These are phyloP conservation scores for Colletotrichum sp. DNA, from an alignment of 2,329 filamentous ascomycete species.

Conservation along the genomic window DNA sequence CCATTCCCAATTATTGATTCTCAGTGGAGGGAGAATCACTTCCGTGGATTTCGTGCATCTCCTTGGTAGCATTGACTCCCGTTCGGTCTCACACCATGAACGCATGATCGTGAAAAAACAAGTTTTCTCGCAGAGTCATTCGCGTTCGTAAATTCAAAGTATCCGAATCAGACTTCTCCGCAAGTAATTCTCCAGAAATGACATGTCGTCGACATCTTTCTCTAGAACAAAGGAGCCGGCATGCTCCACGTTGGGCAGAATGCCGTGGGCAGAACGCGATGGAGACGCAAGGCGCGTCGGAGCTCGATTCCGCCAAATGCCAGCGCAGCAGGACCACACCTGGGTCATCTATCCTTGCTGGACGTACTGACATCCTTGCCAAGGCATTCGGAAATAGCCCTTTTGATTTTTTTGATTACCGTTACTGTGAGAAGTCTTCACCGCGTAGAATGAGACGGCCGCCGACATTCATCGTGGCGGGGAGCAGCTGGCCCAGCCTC, in stretches of 20 bases:
- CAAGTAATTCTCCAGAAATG: neutral
- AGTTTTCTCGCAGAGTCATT: neutral
- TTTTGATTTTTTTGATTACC: neutral
- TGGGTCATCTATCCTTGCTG: neutral
- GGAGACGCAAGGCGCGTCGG: neutral
- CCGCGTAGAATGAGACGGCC: neutral
- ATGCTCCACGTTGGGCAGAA: neutral
- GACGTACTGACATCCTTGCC: neutral
- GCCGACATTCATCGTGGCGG: neutral
- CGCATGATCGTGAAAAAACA: neutral
- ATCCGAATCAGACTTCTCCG: neutral
- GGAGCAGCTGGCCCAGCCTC: neutral
- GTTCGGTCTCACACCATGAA: neutral
- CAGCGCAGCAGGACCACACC: neutral
- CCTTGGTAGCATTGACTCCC: neutral
- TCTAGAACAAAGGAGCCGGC: neutral
- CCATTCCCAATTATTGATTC: neutral
- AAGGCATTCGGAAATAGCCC: neutral
- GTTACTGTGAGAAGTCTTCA: neutral
- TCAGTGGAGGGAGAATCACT: neutral
- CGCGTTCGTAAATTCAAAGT: neutral
- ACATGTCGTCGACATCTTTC: neutral
- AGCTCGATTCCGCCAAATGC: neutral
- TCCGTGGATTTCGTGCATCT: neutral
- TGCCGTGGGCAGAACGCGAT: neutral